phyloP scores from a whole-genome alignment of 176 grass and related monocot genomes.

The Bothriochloa decipiens region DNA sequence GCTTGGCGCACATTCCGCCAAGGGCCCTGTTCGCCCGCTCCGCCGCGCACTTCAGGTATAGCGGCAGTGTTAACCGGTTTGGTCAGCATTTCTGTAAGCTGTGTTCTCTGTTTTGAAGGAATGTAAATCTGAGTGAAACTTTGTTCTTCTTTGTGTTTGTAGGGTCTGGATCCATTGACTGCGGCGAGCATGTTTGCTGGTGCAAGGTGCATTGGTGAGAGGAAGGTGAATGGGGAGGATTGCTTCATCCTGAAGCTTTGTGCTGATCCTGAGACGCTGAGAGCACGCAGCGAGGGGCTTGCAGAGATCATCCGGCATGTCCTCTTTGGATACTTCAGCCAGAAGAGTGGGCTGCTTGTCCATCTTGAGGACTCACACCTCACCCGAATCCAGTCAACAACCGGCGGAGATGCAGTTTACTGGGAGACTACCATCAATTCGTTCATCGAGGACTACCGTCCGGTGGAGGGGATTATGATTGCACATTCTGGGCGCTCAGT shows the following conservation, averaged over 20 bases:
- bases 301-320: slow-evolving; percentile 86
- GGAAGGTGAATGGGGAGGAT: slow-evolving; percentile 82
- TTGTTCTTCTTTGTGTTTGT: slow-evolving; percentile 31
- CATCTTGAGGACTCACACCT: slow-evolving; percentile 82
- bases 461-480: slow-evolving; percentile 75
- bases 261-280: slow-evolving; percentile 74
- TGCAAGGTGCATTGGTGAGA: slow-evolving; percentile 77
- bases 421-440: slow-evolving; percentile 90
- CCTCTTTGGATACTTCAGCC: slow-evolving; percentile 88
- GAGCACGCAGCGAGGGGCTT: slow-evolving; percentile 72
- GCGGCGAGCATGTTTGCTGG: slow-evolving; percentile 75
- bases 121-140: background rate
- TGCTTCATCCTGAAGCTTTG: slow-evolving; percentile 89
- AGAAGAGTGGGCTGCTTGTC: slow-evolving; percentile 74
- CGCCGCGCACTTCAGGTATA: slow-evolving; percentile 74
- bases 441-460: slow-evolving; percentile 75
- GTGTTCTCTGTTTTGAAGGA: slow-evolving; percentile 11
- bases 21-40: slow-evolving; percentile 84
- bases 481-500: slow-evolving; percentile 69
- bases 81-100: background rate
- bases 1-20: slow-evolving; percentile 77
- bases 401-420: slow-evolving; percentile 81
- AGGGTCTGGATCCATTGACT: slow-evolving; percentile 87
- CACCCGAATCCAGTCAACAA: slow-evolving; percentile 74
- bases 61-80: background rate